Conservation (phyloP, 2,329 filamentous ascomycete genomes). For the Emergomyces pasteurianus region DNA sequence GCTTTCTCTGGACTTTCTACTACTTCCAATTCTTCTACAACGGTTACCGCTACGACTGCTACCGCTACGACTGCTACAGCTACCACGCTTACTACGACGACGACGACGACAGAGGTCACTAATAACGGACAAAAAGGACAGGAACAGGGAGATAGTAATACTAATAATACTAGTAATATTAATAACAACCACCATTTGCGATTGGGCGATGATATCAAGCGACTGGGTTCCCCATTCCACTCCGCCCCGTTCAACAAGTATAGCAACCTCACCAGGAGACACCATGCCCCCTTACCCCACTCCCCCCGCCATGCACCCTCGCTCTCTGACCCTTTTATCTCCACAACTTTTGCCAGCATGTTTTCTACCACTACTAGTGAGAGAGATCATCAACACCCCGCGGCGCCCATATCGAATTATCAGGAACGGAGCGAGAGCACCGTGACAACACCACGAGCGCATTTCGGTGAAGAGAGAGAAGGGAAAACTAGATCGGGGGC, state of each 20-base stretch:
- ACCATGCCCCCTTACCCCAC: slow-evolving; percentile 13
- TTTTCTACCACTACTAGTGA: slow-evolving; percentile 6
- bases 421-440: background rate
- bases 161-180: background rate
- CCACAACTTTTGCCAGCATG: background rate
- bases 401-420: slow-evolving; percentile 15
- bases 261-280: slow-evolving; percentile 5
- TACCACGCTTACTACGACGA: background rate
- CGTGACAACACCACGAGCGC: background rate
- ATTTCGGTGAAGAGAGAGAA: background rate
- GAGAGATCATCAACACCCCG: slow-evolving; percentile 6
- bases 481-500: background rate
- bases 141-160: background rate
- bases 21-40: background rate
- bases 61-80: background rate
- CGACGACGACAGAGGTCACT: background rate
- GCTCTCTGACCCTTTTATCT: slow-evolving; percentile 33
- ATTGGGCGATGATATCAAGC: slow-evolving; percentile 30
- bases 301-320: slow-evolving; percentile 31
- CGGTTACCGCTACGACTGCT: background rate
- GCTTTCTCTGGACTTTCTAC: background rate
- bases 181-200: slow-evolving; percentile 21
- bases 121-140: background rate
- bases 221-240: slow-evolving; percentile 38
- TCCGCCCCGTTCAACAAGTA: slow-evolving; percentile 24